Base-by-base conservation (phyloP, 1,139 yeast species). In the Candida sojae region DNA sequence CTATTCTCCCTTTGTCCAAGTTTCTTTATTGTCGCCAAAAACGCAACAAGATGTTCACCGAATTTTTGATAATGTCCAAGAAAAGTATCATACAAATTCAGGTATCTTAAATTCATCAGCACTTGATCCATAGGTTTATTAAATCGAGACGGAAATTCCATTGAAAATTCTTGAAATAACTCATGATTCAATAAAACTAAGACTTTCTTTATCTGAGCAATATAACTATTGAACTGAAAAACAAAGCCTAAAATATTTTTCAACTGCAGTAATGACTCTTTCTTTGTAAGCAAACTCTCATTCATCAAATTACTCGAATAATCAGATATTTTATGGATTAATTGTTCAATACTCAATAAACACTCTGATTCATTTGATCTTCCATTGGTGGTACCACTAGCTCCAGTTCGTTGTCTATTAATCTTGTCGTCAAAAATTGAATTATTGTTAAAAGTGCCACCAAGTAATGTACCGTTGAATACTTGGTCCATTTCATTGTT, bases 1-100 rank as follows among this genome's bases (percentile, higher is more conserved):
- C 83, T 78, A 43, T 86, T 82, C 52, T 86, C 91, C 2, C 80
- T 66, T 48, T 84, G 88, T 1, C 91, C 90, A 52, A 75, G 77
- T 47, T 74, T 76, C 51, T 77, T 77, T 49, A 86, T 68, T 3
- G 82, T 79, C 28, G 74, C 75, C 58, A 83, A 74, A 50, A 87
- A 76, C 29, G 79, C 82, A 39, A 75, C 71, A 46, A 86, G 62
- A 42, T 79, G 76, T 47, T 76, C 77, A 44, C 80, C 79, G 60
- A 86, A 87, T 17, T 74, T 71, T 47, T 76, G 77, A 50, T 77
- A 78, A 58, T 83, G 83, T 45, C 76, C 78, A 39, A 71, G 69
- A 50, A 86, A 64, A 34, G 80, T 75, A 8, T 70, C 70, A 48
- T 76, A 75, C 55, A 86, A 68, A 54, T 69, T 77, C 32, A 62